Percentiles rank a stretch among this genome's conserved stretches.
Conservation (phyloP, 2,329 filamentous ascomycete genomes). For the Cladophialophora immunda region DNA sequence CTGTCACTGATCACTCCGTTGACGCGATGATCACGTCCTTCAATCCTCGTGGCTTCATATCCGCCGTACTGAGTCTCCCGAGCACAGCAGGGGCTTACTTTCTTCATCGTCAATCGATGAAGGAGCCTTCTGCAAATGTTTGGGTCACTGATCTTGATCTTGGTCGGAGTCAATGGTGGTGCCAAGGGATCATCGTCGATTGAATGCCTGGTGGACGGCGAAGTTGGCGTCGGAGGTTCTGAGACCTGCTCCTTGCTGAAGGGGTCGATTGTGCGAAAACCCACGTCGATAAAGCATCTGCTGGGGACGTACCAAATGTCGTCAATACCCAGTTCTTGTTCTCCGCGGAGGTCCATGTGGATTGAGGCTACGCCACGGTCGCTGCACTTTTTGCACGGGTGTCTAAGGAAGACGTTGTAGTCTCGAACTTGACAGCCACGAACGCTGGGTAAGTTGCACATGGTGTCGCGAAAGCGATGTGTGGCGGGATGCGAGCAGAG, state of each 20-base stretch:
- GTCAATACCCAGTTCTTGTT: slow-evolving; percentile 11
- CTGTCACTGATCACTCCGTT: slow-evolving; percentile 25
- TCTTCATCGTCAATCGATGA: slow-evolving; percentile 26
- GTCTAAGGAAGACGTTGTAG: slow-evolving; percentile 19
- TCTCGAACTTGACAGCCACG: slow-evolving; percentile 31
- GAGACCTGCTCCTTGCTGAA: slow-evolving; percentile 21
- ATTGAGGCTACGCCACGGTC: slow-evolving; percentile 10
- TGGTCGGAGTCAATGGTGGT: slow-evolving; percentile 6
- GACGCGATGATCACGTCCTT: slow-evolving; percentile 23
- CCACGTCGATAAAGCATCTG: slow-evolving; percentile 39
- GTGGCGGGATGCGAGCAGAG: slow-evolving; percentile 37
- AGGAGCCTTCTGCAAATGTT: slow-evolving; percentile 25
- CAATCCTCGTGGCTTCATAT: slow-evolving; percentile 32
- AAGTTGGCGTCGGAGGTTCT: slow-evolving; percentile 2
- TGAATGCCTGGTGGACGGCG: slow-evolving; percentile 20
- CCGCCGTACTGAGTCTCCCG: slow-evolving; percentile 15
- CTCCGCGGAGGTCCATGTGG: not conserved
- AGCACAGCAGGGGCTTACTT: slow-evolving; percentile 29
- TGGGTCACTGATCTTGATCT: not conserved
- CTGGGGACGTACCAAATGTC: slow-evolving; percentile 37
- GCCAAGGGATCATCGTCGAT: slow-evolving; percentile 6
- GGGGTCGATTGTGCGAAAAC: slow-evolving; percentile 36
- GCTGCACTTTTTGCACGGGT: slow-evolving; percentile 33
- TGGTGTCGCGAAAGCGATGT: slow-evolving; percentile 33
- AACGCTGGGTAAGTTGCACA: slow-evolving; percentile 25